A percentile compares a stretch with the other conserved stretches of the same genome.
These are phyloP conservation scores for Ceriops decandra DNA, from an alignment of 345 rosid genomes.

Conservation along the genomic window DNA sequence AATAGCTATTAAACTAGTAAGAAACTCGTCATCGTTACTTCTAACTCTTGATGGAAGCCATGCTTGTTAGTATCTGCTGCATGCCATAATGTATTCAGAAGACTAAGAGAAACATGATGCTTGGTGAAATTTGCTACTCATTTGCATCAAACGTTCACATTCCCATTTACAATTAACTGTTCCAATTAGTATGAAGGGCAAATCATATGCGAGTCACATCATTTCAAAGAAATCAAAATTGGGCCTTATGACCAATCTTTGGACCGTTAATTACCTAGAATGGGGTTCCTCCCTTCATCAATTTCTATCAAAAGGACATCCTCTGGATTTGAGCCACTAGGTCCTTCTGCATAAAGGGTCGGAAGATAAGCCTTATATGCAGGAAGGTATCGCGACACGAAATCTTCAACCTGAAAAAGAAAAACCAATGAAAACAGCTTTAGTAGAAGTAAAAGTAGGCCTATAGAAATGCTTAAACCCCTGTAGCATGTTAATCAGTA, in stretches of 20 bases:
- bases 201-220: neutral
- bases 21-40: no score
- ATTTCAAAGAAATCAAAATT: constrained; percentile 18
- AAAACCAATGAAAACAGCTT: neutral
- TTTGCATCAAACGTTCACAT: neutral
- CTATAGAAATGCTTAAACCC: neutral
- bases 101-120: no score
- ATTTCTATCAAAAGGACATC: constrained; percentile 62
- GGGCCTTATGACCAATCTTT: constrained; percentile 2
- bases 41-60: no score
- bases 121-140: neutral
- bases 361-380: constrained; percentile 92
- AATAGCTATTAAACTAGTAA: no score
- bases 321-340: constrained; percentile 69
- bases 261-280: constrained; percentile 31
- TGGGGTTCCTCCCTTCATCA: constrained; percentile 83
- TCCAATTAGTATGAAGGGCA: neutral
- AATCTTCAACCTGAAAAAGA: constrained; percentile 68
- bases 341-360: constrained; percentile 80
- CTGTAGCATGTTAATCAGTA: neutral
- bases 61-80: no score
- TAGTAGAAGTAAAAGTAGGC: neutral
- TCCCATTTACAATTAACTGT: neutral
- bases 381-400: constrained; percentile 85
- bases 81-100: no score